A percentile compares a stretch with the other conserved stretches of the same genome.
These are phyloP conservation scores for Alternaria infectoria DNA, from an alignment of 2,329 filamentous ascomycete genomes.

Conservation along the genomic window DNA sequence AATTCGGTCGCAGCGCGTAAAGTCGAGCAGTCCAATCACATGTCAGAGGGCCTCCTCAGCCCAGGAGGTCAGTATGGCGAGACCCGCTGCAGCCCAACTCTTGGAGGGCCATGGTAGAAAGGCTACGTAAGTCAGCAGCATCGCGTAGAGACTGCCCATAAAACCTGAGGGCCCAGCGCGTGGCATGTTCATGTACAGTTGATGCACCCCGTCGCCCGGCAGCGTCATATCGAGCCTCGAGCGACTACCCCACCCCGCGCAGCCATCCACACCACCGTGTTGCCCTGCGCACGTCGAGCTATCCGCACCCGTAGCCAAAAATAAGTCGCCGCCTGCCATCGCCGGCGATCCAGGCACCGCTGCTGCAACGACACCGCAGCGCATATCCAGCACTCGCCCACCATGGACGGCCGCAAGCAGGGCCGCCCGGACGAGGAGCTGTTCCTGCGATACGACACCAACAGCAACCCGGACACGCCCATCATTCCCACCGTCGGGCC, in stretches of 20 bases:
- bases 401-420: constrained; percentile 60
- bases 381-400: background rate
- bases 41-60: constrained; percentile 22
- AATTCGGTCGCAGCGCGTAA: constrained; percentile 43
- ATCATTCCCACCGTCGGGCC: constrained; percentile 86
- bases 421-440: constrained; percentile 81
- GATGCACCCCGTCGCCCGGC: constrained; percentile 12
- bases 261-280: constrained; percentile 12
- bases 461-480: constrained; percentile 67
- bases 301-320: constrained; percentile 34
- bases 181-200: constrained; percentile 6
- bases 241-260: constrained; percentile 27
- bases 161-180: constrained; percentile 12
- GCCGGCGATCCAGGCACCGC: constrained; percentile 27
- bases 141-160: constrained; percentile 24
- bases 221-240: constrained; percentile 15
- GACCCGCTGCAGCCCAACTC: constrained; percentile 34
- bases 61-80: constrained; percentile 14
- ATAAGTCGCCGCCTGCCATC: constrained; percentile 30
- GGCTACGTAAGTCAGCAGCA: constrained; percentile 37
- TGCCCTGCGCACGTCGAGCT: constrained; percentile 15
- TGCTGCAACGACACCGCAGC: constrained; percentile 8
- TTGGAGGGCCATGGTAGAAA: constrained; percentile 17
- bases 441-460: constrained; percentile 65
- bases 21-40: constrained; percentile 31